phyloP scores from a whole-genome alignment of 345 rosid species.

The Eutrema heterophyllum region DNA sequence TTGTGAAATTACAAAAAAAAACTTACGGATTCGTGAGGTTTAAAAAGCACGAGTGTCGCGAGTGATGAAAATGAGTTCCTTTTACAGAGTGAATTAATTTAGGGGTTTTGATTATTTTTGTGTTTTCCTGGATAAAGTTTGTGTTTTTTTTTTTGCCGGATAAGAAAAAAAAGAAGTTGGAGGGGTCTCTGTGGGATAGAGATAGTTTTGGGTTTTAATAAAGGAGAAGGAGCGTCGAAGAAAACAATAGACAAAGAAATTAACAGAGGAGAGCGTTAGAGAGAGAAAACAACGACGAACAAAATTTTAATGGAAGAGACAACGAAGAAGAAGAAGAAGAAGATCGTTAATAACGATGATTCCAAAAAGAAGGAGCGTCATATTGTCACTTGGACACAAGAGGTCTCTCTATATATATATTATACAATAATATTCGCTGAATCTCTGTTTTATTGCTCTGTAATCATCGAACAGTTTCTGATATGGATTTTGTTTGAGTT shows the following conservation, averaged over 20 bases:
- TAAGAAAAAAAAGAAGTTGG: constrained; percentile 23
- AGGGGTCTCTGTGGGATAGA: constrained; percentile 52
- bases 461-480: constrained; percentile 4
- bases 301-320: constrained; percentile 43
- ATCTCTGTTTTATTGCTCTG: constrained; percentile 14
- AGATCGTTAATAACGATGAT: constrained; percentile 45
- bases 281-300: constrained; percentile 26
- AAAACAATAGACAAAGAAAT: constrained; percentile 18
- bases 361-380: constrained; percentile 90
- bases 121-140: constrained; percentile 16
- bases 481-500: constrained; percentile 8
- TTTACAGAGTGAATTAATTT: constrained; percentile 9
- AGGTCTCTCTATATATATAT: constrained; percentile 39
- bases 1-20: not conserved
- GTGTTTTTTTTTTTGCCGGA: constrained; percentile 7
- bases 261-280: constrained; percentile 9
- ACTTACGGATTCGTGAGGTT: constrained; percentile 37
- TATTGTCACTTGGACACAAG: constrained; percentile 69
- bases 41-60: constrained; percentile 1
- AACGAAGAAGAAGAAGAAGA: constrained; percentile 52
- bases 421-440: not conserved
- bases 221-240: constrained; percentile 58
- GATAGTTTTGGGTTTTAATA: constrained; percentile 45
- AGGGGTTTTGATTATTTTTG: not conserved
- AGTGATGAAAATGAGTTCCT: constrained; percentile 25